A percentile compares a stretch with the other conserved stretches of the same genome.
Conservation (phyloP, 2,329 filamentous ascomycete genomes). For the Biscogniauxia sp. region DNA sequence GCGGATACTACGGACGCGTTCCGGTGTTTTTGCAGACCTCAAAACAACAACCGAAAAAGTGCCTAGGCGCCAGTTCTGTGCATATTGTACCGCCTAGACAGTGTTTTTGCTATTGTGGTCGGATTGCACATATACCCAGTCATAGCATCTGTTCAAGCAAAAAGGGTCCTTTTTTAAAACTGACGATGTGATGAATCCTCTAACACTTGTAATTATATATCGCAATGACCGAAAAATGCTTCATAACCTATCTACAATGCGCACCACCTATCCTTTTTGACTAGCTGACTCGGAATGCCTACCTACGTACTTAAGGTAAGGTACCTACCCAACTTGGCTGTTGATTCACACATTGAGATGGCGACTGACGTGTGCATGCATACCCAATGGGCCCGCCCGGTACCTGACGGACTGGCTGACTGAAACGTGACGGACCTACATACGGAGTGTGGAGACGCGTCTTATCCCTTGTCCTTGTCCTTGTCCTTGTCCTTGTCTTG, state of each 20-base stretch:
- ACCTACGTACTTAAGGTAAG: not conserved
- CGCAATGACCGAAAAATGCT: conserved; percentile 18
- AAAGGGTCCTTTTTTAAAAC: conserved; percentile 14
- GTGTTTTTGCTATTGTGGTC: conserved; percentile 14
- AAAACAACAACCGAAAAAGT: conserved; percentile 11
- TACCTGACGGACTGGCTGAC: not conserved
- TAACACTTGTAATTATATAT: conserved; percentile 37
- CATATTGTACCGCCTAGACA: conserved; percentile 15
- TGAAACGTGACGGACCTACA: not conserved
- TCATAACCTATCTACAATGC: not conserved
- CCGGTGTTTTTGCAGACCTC: conserved; percentile 6
- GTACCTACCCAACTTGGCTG: too few species aligned
- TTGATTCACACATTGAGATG: too few species aligned
- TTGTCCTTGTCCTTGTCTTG: too few species aligned
- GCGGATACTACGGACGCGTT: conserved; percentile 9
- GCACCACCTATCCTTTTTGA: too few species aligned
- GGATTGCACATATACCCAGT: conserved; percentile 29
- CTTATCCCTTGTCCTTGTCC: not conserved
- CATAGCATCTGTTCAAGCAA: conserved; percentile 17
- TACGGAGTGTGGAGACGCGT: not conserved
- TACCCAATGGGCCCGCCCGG: too few species aligned
- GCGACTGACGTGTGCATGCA: too few species aligned
- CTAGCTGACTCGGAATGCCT: too few species aligned
- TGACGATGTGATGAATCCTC: conserved; percentile 34
- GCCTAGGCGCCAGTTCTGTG: conserved; percentile 10